A percentile compares a stretch with the other conserved stretches of the same genome.
Evolutionary conservation across 768 basidiomycete species (phyloP).

Genomic region (Mycena amicta): DNA sequence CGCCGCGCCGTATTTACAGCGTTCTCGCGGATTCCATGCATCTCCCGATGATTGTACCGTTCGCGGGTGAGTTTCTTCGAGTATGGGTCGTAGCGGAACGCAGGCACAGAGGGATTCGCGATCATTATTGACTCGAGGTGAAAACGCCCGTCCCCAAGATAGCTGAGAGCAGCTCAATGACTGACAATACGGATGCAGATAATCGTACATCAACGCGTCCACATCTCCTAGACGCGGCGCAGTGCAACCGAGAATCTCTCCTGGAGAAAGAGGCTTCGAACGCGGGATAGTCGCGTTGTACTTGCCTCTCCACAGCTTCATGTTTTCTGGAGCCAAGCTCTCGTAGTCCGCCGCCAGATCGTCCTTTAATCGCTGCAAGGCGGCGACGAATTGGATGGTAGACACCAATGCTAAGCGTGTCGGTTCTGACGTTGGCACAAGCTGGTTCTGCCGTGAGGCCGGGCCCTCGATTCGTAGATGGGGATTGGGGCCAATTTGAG

Average conservation of each 20-base stretch:
- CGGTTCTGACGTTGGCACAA: slow-evolving; percentile 25
- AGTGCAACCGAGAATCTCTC: slow-evolving; percentile 96
- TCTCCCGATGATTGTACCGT: slow-evolving; percentile 85
- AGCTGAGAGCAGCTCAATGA: slow-evolving; percentile 49
- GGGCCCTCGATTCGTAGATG: slow-evolving; percentile 67
- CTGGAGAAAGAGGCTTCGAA: slow-evolving; percentile 91
- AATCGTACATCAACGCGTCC: slow-evolving; percentile 85
- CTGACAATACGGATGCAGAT: neutral
- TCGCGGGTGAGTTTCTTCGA: slow-evolving; percentile 96
- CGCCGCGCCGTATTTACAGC: slow-evolving; percentile 76
- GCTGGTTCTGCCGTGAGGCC: slow-evolving; percentile 5
- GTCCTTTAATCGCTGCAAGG: slow-evolving; percentile 84
- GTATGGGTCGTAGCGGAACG: slow-evolving; percentile 98
- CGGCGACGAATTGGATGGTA: slow-evolving; percentile 96
- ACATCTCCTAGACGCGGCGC: slow-evolving; percentile 78
- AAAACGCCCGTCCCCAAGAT: slow-evolving; percentile 97
- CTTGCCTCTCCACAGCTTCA: slow-evolving; percentile 54
- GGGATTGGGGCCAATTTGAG: slow-evolving; percentile 47
- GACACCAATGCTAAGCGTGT: slow-evolving; percentile 91
- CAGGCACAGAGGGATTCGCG: slow-evolving; percentile 92
- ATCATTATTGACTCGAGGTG: slow-evolving; percentile 99
- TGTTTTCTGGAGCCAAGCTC: slow-evolving; percentile 11
- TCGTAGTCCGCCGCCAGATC: slow-evolving; percentile 57
- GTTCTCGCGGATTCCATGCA: slow-evolving; percentile 72
- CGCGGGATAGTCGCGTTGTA: slow-evolving; percentile 82